These are phyloP conservation scores for Ganoderma lucidum DNA, from an alignment of 1,284 basidiomycete species.

Conservation along the genomic window DNA sequence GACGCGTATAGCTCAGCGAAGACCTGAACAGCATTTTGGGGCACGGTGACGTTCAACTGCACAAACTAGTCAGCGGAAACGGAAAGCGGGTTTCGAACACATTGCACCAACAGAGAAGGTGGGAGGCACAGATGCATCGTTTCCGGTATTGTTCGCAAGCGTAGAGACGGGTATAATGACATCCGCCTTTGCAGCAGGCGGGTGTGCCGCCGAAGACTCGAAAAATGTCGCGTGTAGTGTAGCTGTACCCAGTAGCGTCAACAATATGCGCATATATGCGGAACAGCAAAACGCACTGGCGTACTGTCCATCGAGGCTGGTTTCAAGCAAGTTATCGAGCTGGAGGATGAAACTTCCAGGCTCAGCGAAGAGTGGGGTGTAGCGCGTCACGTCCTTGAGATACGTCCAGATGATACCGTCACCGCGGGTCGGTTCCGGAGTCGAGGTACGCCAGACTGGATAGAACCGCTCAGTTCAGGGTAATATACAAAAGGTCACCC, in stretches of 20 bases:
- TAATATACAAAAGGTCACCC: neutral
- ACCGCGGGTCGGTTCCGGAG: slow-evolving; percentile 73
- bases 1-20: slow-evolving; percentile 80
- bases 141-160: slow-evolving; percentile 65
- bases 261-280: neutral
- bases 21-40: slow-evolving; percentile 70
- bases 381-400: slow-evolving; percentile 78
- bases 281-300: slow-evolving; percentile 54
- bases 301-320: slow-evolving; percentile 70
- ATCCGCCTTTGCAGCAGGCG: slow-evolving; percentile 66
- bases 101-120: slow-evolving; percentile 63
- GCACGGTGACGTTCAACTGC: slow-evolving; percentile 73
- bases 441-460: slow-evolving; percentile 80
- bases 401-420: slow-evolving; percentile 84
- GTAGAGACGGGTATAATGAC: slow-evolving; percentile 76
- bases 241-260: slow-evolving; percentile 48
- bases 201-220: slow-evolving; percentile 60
- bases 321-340: slow-evolving; percentile 71
- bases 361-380: slow-evolving; percentile 71
- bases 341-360: slow-evolving; percentile 75
- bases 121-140: slow-evolving; percentile 77
- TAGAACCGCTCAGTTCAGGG: neutral
- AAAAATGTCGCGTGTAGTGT: slow-evolving; percentile 76
- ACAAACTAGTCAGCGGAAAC: neutral
- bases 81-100: neutral